Evolutionary conservation across 768 basidiomycete genomes (phyloP).

Genomic region (Zangia roseola): DNA sequence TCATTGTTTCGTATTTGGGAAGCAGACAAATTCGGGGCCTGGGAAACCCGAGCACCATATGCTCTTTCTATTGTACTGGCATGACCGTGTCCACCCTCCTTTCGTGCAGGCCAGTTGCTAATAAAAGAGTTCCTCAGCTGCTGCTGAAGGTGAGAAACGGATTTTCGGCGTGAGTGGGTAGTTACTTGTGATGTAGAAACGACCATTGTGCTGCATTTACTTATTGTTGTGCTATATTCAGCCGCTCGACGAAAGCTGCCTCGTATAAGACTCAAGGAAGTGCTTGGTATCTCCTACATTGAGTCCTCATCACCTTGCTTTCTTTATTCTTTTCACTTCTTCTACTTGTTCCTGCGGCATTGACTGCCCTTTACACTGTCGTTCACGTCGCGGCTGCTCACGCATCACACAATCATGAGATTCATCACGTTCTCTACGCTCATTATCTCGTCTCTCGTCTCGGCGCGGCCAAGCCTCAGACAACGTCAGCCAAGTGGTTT

Average conservation of each 20-base stretch:
- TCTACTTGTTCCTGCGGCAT: conserved; percentile 19
- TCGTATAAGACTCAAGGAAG: too few species aligned
- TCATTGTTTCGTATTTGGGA: too few species aligned
- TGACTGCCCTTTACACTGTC: conserved; percentile 21
- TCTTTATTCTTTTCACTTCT: conserved; percentile 1
- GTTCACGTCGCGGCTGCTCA: background rate
- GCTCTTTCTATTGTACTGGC: too few species aligned
- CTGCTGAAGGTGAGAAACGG: background rate
- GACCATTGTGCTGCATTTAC: conserved; percentile 4
- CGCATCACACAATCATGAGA: conserved; percentile 33
- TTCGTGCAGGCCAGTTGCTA: background rate
- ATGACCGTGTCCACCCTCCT: conserved; percentile 1
- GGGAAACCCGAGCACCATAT: too few species aligned
- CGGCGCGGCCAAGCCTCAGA: conserved; percentile 37
- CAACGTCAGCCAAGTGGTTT: conserved; percentile 25
- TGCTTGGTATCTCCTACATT: too few species aligned
- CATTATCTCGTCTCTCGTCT: conserved; percentile 26
- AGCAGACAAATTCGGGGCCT: too few species aligned
- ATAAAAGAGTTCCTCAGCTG: background rate
- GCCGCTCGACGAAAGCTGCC: too few species aligned
- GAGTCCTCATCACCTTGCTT: too few species aligned
- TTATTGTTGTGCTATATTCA: conserved; percentile 18
- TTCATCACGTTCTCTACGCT: conserved; percentile 36
- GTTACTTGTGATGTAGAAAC: conserved; percentile 14
- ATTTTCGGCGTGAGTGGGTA: background rate